Evolutionary conservation across 2,329 filamentous ascomycete species (phyloP).

Genomic region (Emmonsiellopsis sp.): DNA sequence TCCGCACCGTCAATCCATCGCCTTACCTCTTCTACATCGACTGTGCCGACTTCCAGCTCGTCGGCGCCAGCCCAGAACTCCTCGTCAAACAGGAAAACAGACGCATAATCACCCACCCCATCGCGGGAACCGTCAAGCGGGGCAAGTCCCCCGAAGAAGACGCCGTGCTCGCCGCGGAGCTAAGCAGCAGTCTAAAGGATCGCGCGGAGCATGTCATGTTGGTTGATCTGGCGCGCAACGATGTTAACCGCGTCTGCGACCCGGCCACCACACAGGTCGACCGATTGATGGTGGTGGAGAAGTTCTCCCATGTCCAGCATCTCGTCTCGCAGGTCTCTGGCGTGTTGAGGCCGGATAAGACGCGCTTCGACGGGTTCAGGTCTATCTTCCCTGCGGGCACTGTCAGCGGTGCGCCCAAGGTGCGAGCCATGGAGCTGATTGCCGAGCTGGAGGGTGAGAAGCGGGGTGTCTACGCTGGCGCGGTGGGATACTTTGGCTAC

Average conservation of each 20-base stretch:
- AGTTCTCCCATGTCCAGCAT: conserved; percentile 96
- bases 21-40: conserved; percentile 96
- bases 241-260: conserved; percentile 92
- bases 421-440: conserved; percentile 94
- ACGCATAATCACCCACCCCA: conserved; percentile 89
- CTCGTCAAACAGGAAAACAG: conserved; percentile 84
- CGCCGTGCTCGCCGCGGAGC: conserved; percentile 63
- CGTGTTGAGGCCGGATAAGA: conserved; percentile 70
- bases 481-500: conserved; percentile 95
- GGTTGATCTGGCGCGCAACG: conserved; percentile 90
- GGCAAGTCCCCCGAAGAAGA: conserved; percentile 76
- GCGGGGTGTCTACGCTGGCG: conserved; percentile 87
- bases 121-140: conserved; percentile 88
- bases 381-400: conserved; percentile 96
- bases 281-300: conserved; percentile 85
- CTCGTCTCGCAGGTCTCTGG: conserved; percentile 93
- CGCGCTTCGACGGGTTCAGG: conserved; percentile 88
- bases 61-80: conserved; percentile 89
- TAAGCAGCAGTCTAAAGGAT: conserved; percentile 77
- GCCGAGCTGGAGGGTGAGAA: conserved; percentile 91
- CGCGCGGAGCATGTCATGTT: conserved; percentile 95
- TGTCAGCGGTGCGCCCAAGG: conserved; percentile 90
- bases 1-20: conserved; percentile 94
- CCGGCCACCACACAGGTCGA: conserved; percentile 84
- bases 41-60: conserved; percentile 85